Base-by-base conservation (phyloP, 352 stramenopile genomes). In the Hyaloperonospora brassicae region DNA sequence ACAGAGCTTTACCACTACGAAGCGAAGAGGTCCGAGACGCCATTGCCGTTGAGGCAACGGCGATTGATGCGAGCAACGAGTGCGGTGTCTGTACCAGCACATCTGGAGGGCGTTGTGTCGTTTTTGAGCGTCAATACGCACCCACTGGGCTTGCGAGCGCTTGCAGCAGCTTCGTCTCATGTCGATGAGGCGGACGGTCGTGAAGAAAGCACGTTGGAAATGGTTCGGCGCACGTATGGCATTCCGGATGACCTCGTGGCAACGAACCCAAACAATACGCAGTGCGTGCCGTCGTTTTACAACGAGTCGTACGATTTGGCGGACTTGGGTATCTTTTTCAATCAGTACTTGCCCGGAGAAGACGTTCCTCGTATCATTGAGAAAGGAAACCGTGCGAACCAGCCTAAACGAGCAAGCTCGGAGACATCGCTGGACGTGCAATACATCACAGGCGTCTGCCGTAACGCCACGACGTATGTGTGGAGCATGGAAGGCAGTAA, bases 351-450 rank as follows among this genome's bases (percentile, higher is more conserved):
- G 23, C 70, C 75, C 2, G 66, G 63, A 3, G 67, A 86, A 5
- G 61, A 24, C 0, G 40, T 73, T 5, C 84, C 84, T 5, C 61
- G 27, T 0, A 67, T 93, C 5, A 60, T 89, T 23, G 70, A 81
- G 40, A 79, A 87, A 21, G 75, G 76, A 30, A 52, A 54, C 6
- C 77, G 81, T 14, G 54, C 71, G 14, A 87, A 90, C 46, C 40
- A 56, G 9, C 61, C 64, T 2, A 42, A 59, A 8, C 45, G 59
- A 0, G 58, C 76, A 5, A 83, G 64, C 30, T 86, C 72, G 0
- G 89, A 97, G 62, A 82, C 83, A 10, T 95, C 81, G 14, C 64
- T 97, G 1, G 89, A 97, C 57, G 64, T 97, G 38, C 80, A 97
- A 62, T 97, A 96, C 62, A 76, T 97, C 43, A 95, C 84, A 14